Conservation (phyloP, 129 eudicot species). For the Tagetes erecta region DNA sequence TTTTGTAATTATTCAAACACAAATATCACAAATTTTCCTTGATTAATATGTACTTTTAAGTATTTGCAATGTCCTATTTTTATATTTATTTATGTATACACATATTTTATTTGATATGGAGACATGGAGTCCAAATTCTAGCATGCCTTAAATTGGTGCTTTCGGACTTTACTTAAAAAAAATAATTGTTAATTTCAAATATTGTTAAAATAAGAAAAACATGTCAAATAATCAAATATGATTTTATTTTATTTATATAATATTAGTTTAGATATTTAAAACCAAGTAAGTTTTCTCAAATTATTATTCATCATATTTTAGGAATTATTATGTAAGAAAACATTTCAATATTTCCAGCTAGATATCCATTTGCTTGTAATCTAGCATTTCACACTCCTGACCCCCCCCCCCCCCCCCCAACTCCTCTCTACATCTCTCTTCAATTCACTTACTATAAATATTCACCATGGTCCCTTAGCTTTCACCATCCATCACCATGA, state of each 20-base stretch:
- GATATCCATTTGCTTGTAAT: slow-evolving; percentile 18
- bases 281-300: not conserved
- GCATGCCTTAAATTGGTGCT: not conserved
- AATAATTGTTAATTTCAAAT: not conserved
- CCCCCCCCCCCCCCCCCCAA: not conserved
- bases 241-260: not conserved
- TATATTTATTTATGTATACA: not conserved
- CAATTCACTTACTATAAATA: slow-evolving; percentile 32
- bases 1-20: slow-evolving; percentile 26
- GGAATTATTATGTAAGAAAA: not conserved
- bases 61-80: slow-evolving; percentile 1
- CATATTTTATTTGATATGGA: not conserved
- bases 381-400: slow-evolving; percentile 24
- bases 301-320: not conserved
- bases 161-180: not conserved
- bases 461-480: slow-evolving; percentile 40
- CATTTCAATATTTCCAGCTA: slow-evolving; percentile 29
- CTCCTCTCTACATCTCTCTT: slow-evolving; percentile 5
- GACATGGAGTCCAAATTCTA: slow-evolving; percentile 17
- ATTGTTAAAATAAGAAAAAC: not conserved
- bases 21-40: slow-evolving; percentile 26
- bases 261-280: not conserved
- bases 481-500: slow-evolving; percentile 37
- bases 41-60: slow-evolving; percentile 9
- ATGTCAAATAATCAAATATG: not conserved